A percentile compares a stretch with the other conserved stretches of the same genome.
Conservation (phyloP, 2,329 filamentous ascomycete species). For the Lachnellula subtilissima region DNA sequence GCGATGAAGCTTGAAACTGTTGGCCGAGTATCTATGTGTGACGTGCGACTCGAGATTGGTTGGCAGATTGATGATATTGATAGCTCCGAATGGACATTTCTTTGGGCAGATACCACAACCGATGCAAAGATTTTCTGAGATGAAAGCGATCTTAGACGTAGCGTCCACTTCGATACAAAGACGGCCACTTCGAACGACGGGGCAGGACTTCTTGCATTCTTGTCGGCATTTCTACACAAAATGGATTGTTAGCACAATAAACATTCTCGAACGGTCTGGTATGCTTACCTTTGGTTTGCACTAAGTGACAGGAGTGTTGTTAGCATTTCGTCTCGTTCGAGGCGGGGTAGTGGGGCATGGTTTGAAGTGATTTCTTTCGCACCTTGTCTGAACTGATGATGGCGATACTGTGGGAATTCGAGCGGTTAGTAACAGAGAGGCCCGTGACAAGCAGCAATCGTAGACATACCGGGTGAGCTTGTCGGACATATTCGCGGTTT, state of each 20-base stretch:
- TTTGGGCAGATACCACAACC: slow-evolving; percentile 99
- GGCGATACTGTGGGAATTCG: slow-evolving; percentile 67
- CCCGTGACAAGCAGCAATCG: background rate
- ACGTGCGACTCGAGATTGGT: slow-evolving; percentile 98
- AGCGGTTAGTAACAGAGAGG: too few species aligned
- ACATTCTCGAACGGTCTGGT: slow-evolving; percentile 1
- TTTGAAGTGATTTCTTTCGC: slow-evolving; percentile 32
- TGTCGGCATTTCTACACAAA: slow-evolving; percentile 84
- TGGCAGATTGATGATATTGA: slow-evolving; percentile 99
- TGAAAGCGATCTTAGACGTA: slow-evolving; percentile 92
- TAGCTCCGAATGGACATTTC: slow-evolving; percentile 97
- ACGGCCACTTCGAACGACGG: slow-evolving; percentile 95
- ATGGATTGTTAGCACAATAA: slow-evolving; percentile 30
- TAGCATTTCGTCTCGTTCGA: slow-evolving; percentile 29
- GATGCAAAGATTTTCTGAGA: slow-evolving; percentile 92
- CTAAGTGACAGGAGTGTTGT: slow-evolving; percentile 44
- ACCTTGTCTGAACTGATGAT: slow-evolving; percentile 99
- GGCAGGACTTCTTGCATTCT: slow-evolving; percentile 98
- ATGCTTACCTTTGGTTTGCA: slow-evolving; percentile 75
- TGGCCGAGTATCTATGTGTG: slow-evolving; percentile 97
- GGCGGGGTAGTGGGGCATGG: slow-evolving; percentile 38
- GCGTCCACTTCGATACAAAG: slow-evolving; percentile 91
- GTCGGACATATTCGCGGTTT: slow-evolving; percentile 64
- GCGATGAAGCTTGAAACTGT: slow-evolving; percentile 99
- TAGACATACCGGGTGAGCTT: slow-evolving; percentile 81